phyloP scores from a whole-genome alignment of 2,329 filamentous ascomycete genomes.

The Aspergillus versicolor region DNA sequence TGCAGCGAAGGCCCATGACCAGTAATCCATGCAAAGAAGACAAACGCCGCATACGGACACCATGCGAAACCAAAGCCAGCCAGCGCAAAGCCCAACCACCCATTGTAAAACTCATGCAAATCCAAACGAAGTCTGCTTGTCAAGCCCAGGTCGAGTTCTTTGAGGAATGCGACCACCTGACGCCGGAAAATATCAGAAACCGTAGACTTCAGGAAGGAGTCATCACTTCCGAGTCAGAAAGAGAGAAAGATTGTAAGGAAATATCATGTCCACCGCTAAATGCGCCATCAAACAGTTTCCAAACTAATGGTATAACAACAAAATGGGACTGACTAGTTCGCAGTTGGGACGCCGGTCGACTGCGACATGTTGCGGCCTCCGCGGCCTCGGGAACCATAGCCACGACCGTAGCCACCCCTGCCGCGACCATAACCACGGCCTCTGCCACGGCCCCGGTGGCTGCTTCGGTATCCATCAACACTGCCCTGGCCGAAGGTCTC shows the following conservation, averaged over 20 bases:
- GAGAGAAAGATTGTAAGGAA: slow-evolving; percentile 17
- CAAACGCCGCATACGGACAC: slow-evolving; percentile 19
- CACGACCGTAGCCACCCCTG: slow-evolving; percentile 47
- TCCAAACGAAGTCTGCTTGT: slow-evolving; percentile 21
- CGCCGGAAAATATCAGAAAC: slow-evolving; percentile 22
- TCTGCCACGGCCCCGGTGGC: slow-evolving; percentile 66
- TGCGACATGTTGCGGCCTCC: slow-evolving; percentile 38
- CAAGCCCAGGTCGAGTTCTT: slow-evolving; percentile 27
- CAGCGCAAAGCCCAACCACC: slow-evolving; percentile 16
- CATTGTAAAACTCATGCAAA: slow-evolving; percentile 16
- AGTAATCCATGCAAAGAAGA: slow-evolving; percentile 18
- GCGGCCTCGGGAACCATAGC: slow-evolving; percentile 38
- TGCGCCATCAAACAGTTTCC: slow-evolving; percentile 15
- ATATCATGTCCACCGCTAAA: slow-evolving; percentile 19
- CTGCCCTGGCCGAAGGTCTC: slow-evolving; percentile 98
- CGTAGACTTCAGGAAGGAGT: slow-evolving; percentile 21
- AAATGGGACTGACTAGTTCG: slow-evolving; percentile 24
- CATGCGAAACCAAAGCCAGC: slow-evolving; percentile 16
- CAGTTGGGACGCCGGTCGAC: slow-evolving; percentile 39
- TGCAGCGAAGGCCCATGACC: slow-evolving; percentile 15
- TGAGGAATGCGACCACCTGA: slow-evolving; percentile 24
- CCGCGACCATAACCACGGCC: slow-evolving; percentile 52
- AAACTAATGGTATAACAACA: slow-evolving; percentile 12
- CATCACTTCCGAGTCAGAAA: slow-evolving; percentile 22
- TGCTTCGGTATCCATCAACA: slow-evolving; percentile 82